These are phyloP conservation scores for Mycena galopus DNA, from an alignment of 768 basidiomycete species.

Conservation along the genomic window DNA sequence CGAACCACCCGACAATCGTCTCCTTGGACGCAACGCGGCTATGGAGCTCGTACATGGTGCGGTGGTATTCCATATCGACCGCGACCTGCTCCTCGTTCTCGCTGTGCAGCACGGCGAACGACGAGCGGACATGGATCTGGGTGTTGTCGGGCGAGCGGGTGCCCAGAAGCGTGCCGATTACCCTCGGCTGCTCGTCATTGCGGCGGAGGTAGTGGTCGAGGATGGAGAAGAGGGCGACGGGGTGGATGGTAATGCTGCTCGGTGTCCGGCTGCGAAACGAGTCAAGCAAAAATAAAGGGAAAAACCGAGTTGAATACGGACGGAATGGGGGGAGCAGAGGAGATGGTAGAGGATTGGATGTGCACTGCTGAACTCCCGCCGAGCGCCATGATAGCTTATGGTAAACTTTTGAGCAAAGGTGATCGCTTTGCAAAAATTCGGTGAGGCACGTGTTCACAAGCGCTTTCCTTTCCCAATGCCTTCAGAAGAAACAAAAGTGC, in stretches of 20 bases:
- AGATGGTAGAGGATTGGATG: slow-evolving; percentile 53
- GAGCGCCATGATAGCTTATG: slow-evolving; percentile 62
- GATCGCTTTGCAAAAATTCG: slow-evolving; percentile 16
- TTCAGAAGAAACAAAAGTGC: slow-evolving; percentile 91
- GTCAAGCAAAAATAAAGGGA: slow-evolving; percentile 16
- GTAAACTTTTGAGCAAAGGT: background rate
- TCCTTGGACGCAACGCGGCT: slow-evolving; percentile 88
- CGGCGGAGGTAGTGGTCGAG: slow-evolving; percentile 97
- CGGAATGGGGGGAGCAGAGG: slow-evolving; percentile 52
- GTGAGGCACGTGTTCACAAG: slow-evolving; percentile 4
- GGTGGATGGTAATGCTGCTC: slow-evolving; percentile 85
- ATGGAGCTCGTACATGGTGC: slow-evolving; percentile 92
- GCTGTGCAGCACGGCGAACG: slow-evolving; percentile 93
- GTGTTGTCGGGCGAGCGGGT: slow-evolving; percentile 67
- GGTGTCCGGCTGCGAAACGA: slow-evolving; percentile 70
- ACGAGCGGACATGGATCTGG: slow-evolving; percentile 82
- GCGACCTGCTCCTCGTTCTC: slow-evolving; percentile 94
- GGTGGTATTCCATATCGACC: slow-evolving; percentile 97
- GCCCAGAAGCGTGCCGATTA: slow-evolving; percentile 96
- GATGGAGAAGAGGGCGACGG: slow-evolving; percentile 93
- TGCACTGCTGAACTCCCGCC: slow-evolving; percentile 66
- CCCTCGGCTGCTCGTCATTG: slow-evolving; percentile 83
- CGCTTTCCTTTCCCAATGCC: slow-evolving; percentile 65
- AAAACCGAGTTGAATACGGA: slow-evolving; percentile 43
- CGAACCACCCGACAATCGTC: slow-evolving; percentile 95